Evolutionary conservation across 805 yeast species (phyloP).

Genomic region (Kodamaea leandrae): DNA sequence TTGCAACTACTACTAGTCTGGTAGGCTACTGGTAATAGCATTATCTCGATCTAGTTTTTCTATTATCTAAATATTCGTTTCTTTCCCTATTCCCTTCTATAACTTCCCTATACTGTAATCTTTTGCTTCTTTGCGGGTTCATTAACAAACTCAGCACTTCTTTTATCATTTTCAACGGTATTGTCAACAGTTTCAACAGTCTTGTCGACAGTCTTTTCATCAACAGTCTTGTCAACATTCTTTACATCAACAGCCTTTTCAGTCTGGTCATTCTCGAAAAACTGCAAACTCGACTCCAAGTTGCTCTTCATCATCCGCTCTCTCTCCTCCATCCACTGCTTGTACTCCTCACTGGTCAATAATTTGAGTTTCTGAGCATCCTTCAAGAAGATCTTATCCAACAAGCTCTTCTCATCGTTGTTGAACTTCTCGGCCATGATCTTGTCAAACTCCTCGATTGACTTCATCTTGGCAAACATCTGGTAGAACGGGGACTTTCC

Average conservation of each 20-base stretch:
- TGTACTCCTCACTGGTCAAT: conserved; percentile 17
- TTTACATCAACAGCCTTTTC: neutral
- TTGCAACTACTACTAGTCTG: too few relatives aligned
- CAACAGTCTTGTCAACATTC: neutral
- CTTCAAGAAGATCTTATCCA: conserved; percentile 26
- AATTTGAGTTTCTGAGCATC: conserved; percentile 32
- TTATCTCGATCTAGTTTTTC: too few relatives aligned
- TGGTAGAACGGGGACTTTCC: conserved; percentile 66
- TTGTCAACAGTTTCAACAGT: neutral
- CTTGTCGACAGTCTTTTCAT: neutral
- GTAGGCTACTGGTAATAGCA: too few relatives aligned
- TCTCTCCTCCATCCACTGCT: conserved; percentile 11
- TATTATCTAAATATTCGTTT: neutral
- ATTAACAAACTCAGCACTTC: neutral
- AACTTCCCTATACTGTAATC: neutral
- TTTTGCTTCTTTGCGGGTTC: neutral
- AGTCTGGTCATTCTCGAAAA: neutral
- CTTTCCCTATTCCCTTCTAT: neutral
- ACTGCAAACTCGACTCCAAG: conserved; percentile 5
- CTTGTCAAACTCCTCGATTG: conserved; percentile 47
- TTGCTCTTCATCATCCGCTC: conserved; percentile 10
- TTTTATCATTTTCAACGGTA: neutral
- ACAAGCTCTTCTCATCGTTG: conserved; percentile 23
- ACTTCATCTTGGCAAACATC: conserved; percentile 53
- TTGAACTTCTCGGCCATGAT: conserved; percentile 35